Evolutionary conservation across 164 flowering plant genomes (phyloP).

Genomic region (Echeveria elegans): DNA sequence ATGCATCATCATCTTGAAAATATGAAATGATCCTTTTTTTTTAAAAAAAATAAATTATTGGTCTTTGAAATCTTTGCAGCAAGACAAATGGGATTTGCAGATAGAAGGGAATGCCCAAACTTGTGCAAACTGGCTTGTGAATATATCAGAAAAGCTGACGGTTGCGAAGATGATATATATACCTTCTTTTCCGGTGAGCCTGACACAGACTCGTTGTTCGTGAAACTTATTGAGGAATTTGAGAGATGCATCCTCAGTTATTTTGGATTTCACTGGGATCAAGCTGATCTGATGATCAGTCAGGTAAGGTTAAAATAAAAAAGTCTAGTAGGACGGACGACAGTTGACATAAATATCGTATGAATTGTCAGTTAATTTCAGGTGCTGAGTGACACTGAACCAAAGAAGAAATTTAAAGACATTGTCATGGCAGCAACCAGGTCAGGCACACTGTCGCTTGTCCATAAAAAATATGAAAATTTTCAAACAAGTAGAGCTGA

Average conservation of each 20-base stretch:
- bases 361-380: conserved; percentile 15
- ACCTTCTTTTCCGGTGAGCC: conserved; percentile 25
- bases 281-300: conserved; percentile 30
- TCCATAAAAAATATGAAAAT: too few species aligned
- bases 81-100: conserved; percentile 27
- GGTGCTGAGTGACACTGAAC: conserved; percentile 30
- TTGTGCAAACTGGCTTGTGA: conserved; percentile 37
- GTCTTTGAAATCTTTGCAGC: too few species aligned
- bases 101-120: conserved; percentile 28
- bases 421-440: conserved; percentile 42
- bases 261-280: conserved; percentile 27
- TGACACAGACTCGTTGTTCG: conserved; percentile 14
- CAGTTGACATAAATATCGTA: too few species aligned
- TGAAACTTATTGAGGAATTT: conserved; percentile 6
- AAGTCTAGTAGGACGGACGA: too few species aligned
- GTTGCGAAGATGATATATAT: conserved; percentile 34
- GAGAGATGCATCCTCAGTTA: neutral
- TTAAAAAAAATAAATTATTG: too few species aligned
- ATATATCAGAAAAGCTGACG: conserved; percentile 26
- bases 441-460: conserved; percentile 12
- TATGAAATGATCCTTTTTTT: too few species aligned
- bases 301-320: too few species aligned
- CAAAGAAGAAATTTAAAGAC: conserved; percentile 35
- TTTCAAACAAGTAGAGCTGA: too few species aligned
- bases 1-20: neutral